Base-by-base conservation (phyloP, 257 asterid species). In the Fraxinus cuspidata region DNA sequence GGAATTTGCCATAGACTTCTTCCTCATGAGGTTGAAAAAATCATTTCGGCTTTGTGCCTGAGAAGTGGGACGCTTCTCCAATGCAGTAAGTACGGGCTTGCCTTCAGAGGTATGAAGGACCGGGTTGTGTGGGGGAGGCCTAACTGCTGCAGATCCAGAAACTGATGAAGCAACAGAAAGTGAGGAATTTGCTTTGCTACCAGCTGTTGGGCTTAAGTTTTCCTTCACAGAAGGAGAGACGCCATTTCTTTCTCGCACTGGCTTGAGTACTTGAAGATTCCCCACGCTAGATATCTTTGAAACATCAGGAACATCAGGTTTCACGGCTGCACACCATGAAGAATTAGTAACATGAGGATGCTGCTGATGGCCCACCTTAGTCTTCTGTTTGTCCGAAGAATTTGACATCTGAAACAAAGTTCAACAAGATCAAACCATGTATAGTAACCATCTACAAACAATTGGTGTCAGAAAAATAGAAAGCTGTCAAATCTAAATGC, bases 1-100 rank as follows among this genome's bases (percentile, higher is more conserved):
- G 51, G 89, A 83, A 75, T 80, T 85, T 13, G 77, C 85, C 87
- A 83, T 56, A 69, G 97, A 90, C 80, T 96, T 89, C 87, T 88
- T 93, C 77, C 99, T 87, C 88, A 93, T 79, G 32, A 83, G 88
- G 77, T 93, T 85, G 81, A 96, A 96, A 74, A 96, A 96, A 73
- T 93, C 98, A 79, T 90, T 88, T 81, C 99, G 88, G 79, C 98
- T 93, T 84, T 75, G 94, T 80, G 97, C 93, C 79, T 93, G 98
- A 80, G 92, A 73, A 32, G 91, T 84, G 23, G 91, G 87, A 51
- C 90, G 89, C 84, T 93, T 96, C 86, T 93, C 98, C 81, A 89
- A 82, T 77, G 80, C 76, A 37, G 90, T 78, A 72, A 79, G 70
- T 32, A 44, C 78, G 73, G 89, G 90, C 86, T 88, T 91, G 73